A percentile compares a stretch with the other conserved stretches of the same genome.
Conservation (phyloP, 2,329 filamentous ascomycete species). For the Trichoderma sp. region DNA sequence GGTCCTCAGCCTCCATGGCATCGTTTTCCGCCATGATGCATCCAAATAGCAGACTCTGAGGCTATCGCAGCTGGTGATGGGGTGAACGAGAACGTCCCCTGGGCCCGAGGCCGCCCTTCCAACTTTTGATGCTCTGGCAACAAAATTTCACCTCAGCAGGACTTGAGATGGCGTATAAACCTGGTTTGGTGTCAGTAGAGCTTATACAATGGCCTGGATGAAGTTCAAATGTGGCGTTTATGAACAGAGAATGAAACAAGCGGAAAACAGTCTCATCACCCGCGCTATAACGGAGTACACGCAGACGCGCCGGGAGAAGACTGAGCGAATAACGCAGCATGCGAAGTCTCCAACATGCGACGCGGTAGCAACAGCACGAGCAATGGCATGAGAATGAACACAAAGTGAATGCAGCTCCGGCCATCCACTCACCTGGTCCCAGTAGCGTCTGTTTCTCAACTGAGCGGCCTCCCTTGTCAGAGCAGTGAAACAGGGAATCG, state of each 20-base stretch:
- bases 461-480: constrained; percentile 11
- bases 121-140: background rate
- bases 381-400: background rate
- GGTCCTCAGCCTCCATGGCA: constrained; percentile 50
- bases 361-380: background rate
- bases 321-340: background rate
- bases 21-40: constrained; percentile 33
- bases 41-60: background rate
- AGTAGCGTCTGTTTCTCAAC: background rate
- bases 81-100: background rate
- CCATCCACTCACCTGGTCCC: constrained; percentile 14
- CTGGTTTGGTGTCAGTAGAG: constrained; percentile 8
- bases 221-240: background rate
- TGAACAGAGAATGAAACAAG: background rate
- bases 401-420: constrained; percentile 10
- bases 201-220: background rate
- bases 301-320: background rate
- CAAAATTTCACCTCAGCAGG: background rate
- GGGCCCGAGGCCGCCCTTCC: constrained; percentile 2
- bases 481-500: background rate
- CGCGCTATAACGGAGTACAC: background rate
- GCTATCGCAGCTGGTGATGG: background rate
- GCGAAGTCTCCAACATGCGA: background rate
- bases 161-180: background rate
- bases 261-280: background rate